These are phyloP conservation scores for Rhizophagus clarus DNA, from an alignment of 192 early-diverging fungal species.

Conservation along the genomic window DNA sequence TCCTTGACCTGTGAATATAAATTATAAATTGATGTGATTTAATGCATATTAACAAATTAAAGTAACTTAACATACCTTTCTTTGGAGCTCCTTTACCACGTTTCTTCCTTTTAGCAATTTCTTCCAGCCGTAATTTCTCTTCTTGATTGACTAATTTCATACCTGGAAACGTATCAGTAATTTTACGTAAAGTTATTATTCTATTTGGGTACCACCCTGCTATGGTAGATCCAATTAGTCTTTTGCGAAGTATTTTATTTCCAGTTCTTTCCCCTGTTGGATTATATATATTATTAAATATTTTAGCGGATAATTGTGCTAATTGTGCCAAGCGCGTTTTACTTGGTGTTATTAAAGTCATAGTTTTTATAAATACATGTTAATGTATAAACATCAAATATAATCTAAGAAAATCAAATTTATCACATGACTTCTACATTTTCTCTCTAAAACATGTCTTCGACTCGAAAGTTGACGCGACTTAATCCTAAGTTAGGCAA, in stretches of 20 bases:
- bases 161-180: slow-evolving; percentile 53
- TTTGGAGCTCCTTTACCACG: slow-evolving; percentile 80
- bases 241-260: slow-evolving; percentile 71
- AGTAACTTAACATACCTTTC: slow-evolving; percentile 53
- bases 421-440: background rate
- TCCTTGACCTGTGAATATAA: background rate
- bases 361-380: background rate
- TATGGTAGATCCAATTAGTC: slow-evolving; percentile 67
- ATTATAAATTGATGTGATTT: background rate
- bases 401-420: no score
- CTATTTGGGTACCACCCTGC: slow-evolving; percentile 68
- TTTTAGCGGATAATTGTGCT: slow-evolving; percentile 34
- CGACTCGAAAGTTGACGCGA: background rate
- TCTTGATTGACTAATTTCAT: slow-evolving; percentile 56
- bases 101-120: slow-evolving; percentile 64
- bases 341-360: background rate
- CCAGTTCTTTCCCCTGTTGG: slow-evolving; percentile 68
- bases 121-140: slow-evolving; percentile 70
- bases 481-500: background rate
- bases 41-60: background rate
- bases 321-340: background rate
- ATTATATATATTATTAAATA: slow-evolving; percentile 73
- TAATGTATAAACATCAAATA: no score
- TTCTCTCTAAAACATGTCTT: background rate
- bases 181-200: slow-evolving; percentile 51